A percentile compares a stretch with the other conserved stretches of the same genome.
Conservation (phyloP, 805 yeast genomes). For the Saccharomyces jurei region DNA sequence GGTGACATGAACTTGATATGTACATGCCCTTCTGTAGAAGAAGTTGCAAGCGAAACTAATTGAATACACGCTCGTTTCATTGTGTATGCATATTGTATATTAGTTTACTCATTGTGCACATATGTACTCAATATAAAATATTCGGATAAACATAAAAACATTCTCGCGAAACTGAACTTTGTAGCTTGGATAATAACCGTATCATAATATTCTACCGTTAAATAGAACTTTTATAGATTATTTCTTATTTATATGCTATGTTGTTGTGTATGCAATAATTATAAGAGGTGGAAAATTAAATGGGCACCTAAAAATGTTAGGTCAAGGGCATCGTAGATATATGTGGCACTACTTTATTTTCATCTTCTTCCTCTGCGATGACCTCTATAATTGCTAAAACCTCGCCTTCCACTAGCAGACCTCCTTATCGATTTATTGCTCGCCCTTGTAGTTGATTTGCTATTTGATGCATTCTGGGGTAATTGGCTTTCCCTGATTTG, state of each 20-base stretch:
- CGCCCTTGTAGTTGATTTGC: constrained; percentile 2
- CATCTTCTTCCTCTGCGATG: constrained; percentile 3
- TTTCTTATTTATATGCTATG: neutral
- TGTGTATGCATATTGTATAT: neutral
- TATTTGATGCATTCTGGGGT: neutral
- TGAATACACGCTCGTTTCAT: neutral
- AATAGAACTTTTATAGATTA: neutral
- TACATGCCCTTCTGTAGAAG: constrained; percentile 85
- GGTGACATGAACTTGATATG: constrained; percentile 91
- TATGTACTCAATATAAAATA: neutral
- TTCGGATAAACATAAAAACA: neutral
- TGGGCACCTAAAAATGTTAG: neutral
- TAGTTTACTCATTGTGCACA: neutral
- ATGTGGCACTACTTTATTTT: neutral
- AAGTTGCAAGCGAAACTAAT: constrained; percentile 38
- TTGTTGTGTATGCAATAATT: neutral
- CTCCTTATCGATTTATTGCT: constrained; percentile 1
- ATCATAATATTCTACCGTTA: too few relatives aligned
- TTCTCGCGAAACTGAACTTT: too few relatives aligned
- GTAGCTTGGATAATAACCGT: neutral
- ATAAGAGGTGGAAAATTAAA: neutral
- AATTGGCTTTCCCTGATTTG: constrained; percentile 15
- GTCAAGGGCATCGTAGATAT: neutral
- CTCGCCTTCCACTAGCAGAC: constrained; percentile 3
- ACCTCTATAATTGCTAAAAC: constrained; percentile 5